Evolutionary conservation across 148 eudicot species (phyloP), one percentile per base, ranked within the genome.

Genomic region (Nepenthes gracilis): DNA sequence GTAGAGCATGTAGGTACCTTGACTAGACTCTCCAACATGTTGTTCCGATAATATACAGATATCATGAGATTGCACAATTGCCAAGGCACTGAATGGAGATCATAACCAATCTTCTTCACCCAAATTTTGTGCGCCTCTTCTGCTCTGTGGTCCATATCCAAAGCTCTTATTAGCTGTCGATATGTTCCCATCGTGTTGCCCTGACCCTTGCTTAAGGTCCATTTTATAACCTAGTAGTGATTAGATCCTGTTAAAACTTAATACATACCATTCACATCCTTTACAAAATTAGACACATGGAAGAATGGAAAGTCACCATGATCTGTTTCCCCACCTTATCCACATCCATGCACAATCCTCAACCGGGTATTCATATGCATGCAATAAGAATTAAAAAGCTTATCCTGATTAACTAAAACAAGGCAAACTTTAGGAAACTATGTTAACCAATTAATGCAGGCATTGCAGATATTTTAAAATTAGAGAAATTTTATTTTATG

Each of bases 171-270:
- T 36, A 93, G 72, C 75, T 93, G 96, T 65, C 75, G 86, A 54
- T 88, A 88, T 51, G 96, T 88, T 38, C 83, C 83, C 73, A 75
- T 64, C 36, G 99, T 93, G 65, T 74, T 86, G 58, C 95, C 96
- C 74, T 88, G 96, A 55, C 99, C 98, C 69, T 93, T 93, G 82
- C 99, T 88, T 67, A 93, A 71, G 81, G 88, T 86, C 95, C 99
- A 93, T 66, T 93, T 93, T 11, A 86, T 76, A 14, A 93, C 99
- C 82, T 78, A 50, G 56, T 4, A 57, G 61, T 7, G 43, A 15
- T 34, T 40, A 37, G 9, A 66, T 9, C 36, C 14, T 32, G 60
- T 66, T 53, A 36, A 43, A 64, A n/a, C 2, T 11, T n/a, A 45
- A 45, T 45, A 12, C 55, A 60, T 34, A 35, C 47, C 45, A 45